These are phyloP conservation scores for Citrullus mucosospermus DNA, from an alignment of 306 rosid species.

Conservation along the genomic window DNA sequence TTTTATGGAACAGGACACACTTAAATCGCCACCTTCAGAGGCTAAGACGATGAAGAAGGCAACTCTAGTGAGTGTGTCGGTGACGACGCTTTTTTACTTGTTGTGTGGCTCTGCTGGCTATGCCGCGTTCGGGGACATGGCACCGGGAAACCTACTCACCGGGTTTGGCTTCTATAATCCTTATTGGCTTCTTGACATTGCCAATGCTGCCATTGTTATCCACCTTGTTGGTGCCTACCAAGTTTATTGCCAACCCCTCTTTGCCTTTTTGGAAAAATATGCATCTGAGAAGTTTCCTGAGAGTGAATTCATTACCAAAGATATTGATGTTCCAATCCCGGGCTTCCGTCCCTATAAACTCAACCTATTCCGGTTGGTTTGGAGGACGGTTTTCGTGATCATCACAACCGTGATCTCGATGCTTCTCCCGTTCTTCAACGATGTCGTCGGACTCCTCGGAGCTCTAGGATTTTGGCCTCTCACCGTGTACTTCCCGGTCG, in stretches of 20 bases:
- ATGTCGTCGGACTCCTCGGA: constrained; percentile 54
- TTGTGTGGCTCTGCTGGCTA: constrained; percentile 59
- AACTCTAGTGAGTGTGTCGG: constrained; percentile 22
- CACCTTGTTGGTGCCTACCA: constrained; percentile 77
- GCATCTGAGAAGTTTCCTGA: constrained; percentile 18
- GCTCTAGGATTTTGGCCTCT: constrained; percentile 70
- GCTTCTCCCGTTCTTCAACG: constrained; percentile 65
- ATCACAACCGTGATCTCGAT: constrained; percentile 34
- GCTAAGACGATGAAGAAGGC: constrained; percentile 56
- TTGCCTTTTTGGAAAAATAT: constrained; percentile 31
- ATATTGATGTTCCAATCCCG: constrained; percentile 23
- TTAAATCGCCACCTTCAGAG: constrained; percentile 53
- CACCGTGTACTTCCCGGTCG: constrained; percentile 50
- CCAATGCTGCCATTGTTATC: constrained; percentile 58
- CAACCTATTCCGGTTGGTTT: constrained; percentile 41
- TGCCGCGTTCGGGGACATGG: constrained; percentile 51
- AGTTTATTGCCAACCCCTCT: constrained; percentile 54
- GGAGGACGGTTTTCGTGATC: constrained; percentile 48
- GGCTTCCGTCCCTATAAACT: constrained; percentile 20
- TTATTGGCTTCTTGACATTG: constrained; percentile 57
- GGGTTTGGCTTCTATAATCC: constrained; percentile 52
- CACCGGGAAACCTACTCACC: constrained; percentile 59
- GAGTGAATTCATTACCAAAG: constrained; percentile 29
- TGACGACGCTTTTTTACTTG: constrained; percentile 57
- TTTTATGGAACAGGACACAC: constrained; percentile 37